Base-by-base conservation (phyloP, 225 moss, liverwort and hornwort genomes). In the Pseudoscleropodium purum region DNA sequence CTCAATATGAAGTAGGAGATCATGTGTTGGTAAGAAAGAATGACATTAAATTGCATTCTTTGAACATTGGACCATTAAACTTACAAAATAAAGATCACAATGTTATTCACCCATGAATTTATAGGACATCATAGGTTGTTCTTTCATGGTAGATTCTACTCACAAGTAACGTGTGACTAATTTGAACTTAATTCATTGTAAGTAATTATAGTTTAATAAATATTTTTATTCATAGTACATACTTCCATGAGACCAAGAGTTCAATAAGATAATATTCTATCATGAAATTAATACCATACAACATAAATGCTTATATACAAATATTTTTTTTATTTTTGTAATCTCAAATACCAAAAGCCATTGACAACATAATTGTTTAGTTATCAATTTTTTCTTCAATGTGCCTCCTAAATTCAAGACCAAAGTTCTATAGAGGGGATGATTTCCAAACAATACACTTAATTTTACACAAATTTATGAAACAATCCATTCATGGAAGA, bases 291-390 rank as follows among this genome's bases (percentile, higher is more conserved):
- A 65, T 10, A 5, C 36, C 5, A 2, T 66, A 65, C 2, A 2
- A 64, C 31, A 64, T 6, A 1, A 62, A 63, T 6, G 1, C 16
- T 64, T 31, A 16, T 2, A 16, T 33, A 63, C 3, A 27, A 13
- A 70, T n/a, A 7, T 25, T 41, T 41, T 41, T 25, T 10, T 16
- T 10, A 24, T 10, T 75, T 18, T 47, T 75, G 2, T 75, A 0
- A 47, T 11, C 4, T 1, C 10, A 75, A 0, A 75, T 75, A 18
- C 17, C 33, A 18, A 7, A 75, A 19, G 0, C 6, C 2, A 49
- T 0, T 9, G 4, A 75, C 4, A 12, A 75, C 2, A 12, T 12
- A 31, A 0, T 1, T 2, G 2, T 20, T 11, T 0, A 75, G 0
- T 31, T 47, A 49, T 49, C 4, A 18, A 0, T 49, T 31, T 75